Evolutionary conservation across 78 protist genomes (phyloP).

Genomic region (Diacronema lutheri): DNA sequence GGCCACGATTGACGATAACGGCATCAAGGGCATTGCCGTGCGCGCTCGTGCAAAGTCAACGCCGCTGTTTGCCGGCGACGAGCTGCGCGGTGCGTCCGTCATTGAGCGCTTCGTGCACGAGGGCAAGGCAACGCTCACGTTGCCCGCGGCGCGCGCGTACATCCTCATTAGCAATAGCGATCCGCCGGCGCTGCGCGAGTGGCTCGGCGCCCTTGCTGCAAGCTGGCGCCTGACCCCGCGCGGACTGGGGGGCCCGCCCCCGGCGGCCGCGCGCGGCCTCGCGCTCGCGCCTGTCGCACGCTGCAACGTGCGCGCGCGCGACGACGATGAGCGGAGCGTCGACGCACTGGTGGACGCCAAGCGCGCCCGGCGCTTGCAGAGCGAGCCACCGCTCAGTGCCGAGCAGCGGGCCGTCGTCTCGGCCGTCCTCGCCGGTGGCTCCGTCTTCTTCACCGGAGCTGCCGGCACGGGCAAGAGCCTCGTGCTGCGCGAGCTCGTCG

Average conservation of each 20-base stretch:
- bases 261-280: not conserved
- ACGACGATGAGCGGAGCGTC: not conserved
- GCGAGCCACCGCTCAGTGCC: not conserved
- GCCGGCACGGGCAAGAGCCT: not conserved
- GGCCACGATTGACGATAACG: too few species aligned
- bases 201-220: not conserved
- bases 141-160: not conserved
- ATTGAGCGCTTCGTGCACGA: not conserved
- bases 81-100: too few species aligned
- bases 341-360: not conserved
- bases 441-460: slow-evolving; percentile 67
- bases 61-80: too few species aligned
- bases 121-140: not conserved
- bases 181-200: not conserved
- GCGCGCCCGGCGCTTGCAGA: not conserved
- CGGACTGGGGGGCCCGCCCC: not conserved
- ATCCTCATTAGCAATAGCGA: not conserved
- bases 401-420: not conserved
- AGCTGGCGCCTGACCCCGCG: not conserved
- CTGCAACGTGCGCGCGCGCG: too few species aligned
- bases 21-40: too few species aligned
- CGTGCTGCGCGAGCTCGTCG: not conserved
- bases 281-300: not conserved
- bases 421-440: not conserved
- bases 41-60: too few species aligned